phyloP scores from a whole-genome alignment of 2,329 filamentous ascomycete species.

The Botryotinia convoluta region DNA sequence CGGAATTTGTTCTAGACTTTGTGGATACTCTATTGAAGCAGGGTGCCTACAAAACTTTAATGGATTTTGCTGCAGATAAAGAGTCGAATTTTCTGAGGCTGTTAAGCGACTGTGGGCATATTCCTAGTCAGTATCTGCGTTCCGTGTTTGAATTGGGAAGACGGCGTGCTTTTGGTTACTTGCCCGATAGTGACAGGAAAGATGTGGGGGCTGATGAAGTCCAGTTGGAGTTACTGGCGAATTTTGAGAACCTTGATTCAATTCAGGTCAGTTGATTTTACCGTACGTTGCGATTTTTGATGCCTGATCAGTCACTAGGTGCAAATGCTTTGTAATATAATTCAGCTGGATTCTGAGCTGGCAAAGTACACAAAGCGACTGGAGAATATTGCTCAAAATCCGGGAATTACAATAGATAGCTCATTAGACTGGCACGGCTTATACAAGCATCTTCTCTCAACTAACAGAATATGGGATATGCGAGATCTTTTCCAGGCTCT shows the following conservation, averaged over 20 bases:
- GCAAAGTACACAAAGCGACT: neutral
- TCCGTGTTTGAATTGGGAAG: neutral
- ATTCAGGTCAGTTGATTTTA: neutral
- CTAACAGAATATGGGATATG: neutral
- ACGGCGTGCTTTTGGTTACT: neutral
- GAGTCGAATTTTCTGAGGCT: neutral
- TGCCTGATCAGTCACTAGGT: neutral
- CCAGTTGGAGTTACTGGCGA: neutral
- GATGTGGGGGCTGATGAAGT: neutral
- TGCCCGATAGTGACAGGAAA: neutral
- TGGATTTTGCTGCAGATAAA: neutral
- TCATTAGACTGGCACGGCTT: neutral
- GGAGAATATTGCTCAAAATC: rapidly evolving
- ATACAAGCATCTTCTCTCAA: neutral
- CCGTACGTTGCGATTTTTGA: rapidly evolving
- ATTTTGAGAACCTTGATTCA: neutral
- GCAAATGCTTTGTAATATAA: neutral
- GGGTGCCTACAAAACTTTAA: neutral
- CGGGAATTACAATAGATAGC: neutral
- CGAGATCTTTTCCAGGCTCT: neutral
- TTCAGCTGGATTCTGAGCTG: neutral
- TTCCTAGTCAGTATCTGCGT: neutral
- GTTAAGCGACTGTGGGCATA: neutral
- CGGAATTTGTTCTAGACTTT: neutral
- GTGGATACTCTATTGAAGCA: neutral